Base-by-base conservation (phyloP, 2,329 filamentous ascomycete species). In the Beauveria bassiana region DNA sequence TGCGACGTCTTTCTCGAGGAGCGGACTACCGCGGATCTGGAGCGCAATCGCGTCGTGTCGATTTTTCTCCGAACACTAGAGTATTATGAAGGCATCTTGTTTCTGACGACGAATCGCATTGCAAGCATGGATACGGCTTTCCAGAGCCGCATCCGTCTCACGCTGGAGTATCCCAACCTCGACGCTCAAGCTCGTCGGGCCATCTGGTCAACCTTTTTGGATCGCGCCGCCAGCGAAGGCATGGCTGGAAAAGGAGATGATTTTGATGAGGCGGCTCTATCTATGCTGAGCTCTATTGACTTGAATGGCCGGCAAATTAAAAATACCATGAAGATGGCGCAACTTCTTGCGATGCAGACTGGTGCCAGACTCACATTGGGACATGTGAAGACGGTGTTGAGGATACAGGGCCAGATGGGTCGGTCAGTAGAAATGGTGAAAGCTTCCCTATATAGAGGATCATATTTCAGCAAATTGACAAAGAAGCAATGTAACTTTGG, bases 121-220 rank as follows among this genome's bases (percentile, higher is more conserved):
- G 84, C 88, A 76, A 93, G 89, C 0, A 96, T 96, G 68, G 92
- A 96, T 67, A 90, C 95, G 63, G 92, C 92, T 0, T 96, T 96
- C 79, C 89, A 95, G 70, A 90, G 86, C 9, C 85, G 92, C 22
- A 96, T 96, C 64, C 91, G 96, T 71, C 87, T 96, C 66, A 90
- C 91, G 0, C 78, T 96, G 9, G 82, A 89, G 31, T 96, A 96
- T 73, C 89, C 89, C 38, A 85, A 88, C 56, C 80, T 96, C 8
- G 86, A 86, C 43, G 72, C 76, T 4, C 87, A 87, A 68, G 91
- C 91, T 10, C 89, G 89, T 74, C 87, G 86, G 67, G 81, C 85
- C 63, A 89, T 96, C 52, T 96, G 93, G 86, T 87, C 87, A 73
- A 87, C 92, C 74, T 96, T 96, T 73, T 78, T 96, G 42, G 85